Conservation (phyloP, 768 basidiomycete species). For the Fistulinella prunicolor region DNA sequence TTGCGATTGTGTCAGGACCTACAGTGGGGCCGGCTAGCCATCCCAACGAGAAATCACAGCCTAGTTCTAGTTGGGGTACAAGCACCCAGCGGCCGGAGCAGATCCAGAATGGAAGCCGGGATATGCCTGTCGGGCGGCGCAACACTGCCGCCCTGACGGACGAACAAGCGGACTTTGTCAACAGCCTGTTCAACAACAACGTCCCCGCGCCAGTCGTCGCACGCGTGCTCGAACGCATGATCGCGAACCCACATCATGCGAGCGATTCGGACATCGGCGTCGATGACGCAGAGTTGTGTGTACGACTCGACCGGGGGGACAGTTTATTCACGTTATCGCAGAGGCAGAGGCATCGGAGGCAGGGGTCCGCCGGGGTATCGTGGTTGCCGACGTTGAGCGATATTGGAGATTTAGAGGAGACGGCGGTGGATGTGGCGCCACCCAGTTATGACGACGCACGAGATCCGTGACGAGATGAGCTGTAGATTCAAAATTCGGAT, state of each 20-base stretch:
- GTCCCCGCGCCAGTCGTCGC: slow-evolving; percentile 26
- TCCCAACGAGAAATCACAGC: slow-evolving; percentile 14
- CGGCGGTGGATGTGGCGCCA: slow-evolving; percentile 20
- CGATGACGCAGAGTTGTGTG: slow-evolving; percentile 14
- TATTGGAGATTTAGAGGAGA: slow-evolving; percentile 31
- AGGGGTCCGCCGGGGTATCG: neutral
- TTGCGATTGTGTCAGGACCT: neutral
- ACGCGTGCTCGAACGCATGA: slow-evolving; percentile 27
- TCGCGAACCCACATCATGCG: slow-evolving; percentile 21
- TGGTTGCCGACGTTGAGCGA: slow-evolving; percentile 43
- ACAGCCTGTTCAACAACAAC: slow-evolving; percentile 24
- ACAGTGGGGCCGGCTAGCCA: neutral
- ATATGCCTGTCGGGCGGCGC: neutral
- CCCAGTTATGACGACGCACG: slow-evolving; percentile 16
- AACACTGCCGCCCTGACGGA: slow-evolving; percentile 16
- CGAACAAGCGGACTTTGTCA: slow-evolving; percentile 26
- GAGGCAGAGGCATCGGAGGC: neutral
- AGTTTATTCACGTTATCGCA: neutral
- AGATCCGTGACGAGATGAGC: neutral
- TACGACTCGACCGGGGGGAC: neutral
- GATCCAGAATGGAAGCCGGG: neutral
- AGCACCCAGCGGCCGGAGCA: neutral
- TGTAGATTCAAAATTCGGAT: too few relatives aligned
- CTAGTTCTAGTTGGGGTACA: neutral
- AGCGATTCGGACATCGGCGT: neutral